Conservation (phyloP, 2,329 filamentous ascomycete species). For the Fusarium sp. region DNA sequence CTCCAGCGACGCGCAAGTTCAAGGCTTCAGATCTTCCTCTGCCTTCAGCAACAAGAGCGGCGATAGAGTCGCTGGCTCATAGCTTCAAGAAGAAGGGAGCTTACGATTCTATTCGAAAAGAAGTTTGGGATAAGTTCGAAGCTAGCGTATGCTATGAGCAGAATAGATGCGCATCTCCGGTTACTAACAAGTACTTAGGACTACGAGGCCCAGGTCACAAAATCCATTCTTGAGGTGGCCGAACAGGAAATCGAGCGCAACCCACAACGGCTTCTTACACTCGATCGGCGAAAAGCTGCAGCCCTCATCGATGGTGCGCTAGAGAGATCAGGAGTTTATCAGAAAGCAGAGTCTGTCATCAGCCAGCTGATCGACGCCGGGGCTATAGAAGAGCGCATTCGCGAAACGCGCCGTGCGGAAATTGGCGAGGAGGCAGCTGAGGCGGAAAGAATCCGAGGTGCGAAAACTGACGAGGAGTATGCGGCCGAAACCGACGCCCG, state of each 20-base stretch:
- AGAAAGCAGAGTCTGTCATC: slow-evolving; percentile 73
- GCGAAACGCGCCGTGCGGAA: slow-evolving; percentile 71
- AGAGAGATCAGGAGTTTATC: slow-evolving; percentile 79
- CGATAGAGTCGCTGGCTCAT: slow-evolving; percentile 79
- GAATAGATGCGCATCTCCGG: slow-evolving; percentile 33
- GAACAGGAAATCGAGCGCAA: slow-evolving; percentile 80
- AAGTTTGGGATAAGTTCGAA: slow-evolving; percentile 78
- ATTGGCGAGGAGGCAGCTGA: slow-evolving; percentile 75
- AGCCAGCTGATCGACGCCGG: slow-evolving; percentile 72
- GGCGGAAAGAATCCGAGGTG: slow-evolving; percentile 70
- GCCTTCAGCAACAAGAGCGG: slow-evolving; percentile 74
- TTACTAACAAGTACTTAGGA: slow-evolving; percentile 57
- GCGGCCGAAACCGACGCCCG: slow-evolving; percentile 70
- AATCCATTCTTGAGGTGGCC: slow-evolving; percentile 73
- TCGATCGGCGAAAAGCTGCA: slow-evolving; percentile 77
- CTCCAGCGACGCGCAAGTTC: slow-evolving; percentile 58
- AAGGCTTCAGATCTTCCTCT: slow-evolving; percentile 80
- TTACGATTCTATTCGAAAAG: slow-evolving; percentile 80
- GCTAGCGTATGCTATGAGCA: slow-evolving; percentile 62
- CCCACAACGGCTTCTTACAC: slow-evolving; percentile 73
- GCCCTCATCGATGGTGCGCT: slow-evolving; percentile 81
- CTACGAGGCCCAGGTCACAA: slow-evolving; percentile 72
- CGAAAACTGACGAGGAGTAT: slow-evolving; percentile 79
- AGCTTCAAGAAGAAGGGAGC: slow-evolving; percentile 88
- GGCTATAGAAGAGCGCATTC: slow-evolving; percentile 74